Conservation (phyloP, 805 yeast genomes). For the Wickerhamiella spandovensis region DNA sequence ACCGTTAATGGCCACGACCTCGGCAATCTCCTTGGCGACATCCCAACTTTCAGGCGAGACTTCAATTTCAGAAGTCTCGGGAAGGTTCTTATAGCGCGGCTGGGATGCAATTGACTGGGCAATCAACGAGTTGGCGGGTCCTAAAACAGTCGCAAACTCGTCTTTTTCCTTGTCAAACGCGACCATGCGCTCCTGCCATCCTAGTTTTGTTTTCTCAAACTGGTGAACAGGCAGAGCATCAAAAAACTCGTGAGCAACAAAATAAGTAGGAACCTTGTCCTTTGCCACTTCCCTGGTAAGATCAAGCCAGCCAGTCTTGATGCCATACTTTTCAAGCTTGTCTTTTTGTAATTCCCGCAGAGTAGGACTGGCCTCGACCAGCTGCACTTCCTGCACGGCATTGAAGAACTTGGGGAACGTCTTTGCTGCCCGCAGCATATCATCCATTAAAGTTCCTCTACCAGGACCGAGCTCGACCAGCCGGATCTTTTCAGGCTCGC, state of each 20-base stretch:
- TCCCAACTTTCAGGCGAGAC: constrained; percentile 61
- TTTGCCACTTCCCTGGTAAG: constrained; percentile 22
- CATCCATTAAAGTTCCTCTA: constrained; percentile 63
- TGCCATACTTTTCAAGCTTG: constrained; percentile 41
- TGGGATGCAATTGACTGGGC: constrained; percentile 12
- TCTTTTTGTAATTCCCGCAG: constrained; percentile 44
- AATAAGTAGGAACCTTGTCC: constrained; percentile 37
- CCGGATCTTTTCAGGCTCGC: constrained; percentile 35
- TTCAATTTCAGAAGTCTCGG: constrained; percentile 49
- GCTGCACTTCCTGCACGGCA: constrained; percentile 27
- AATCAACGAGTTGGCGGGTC: constrained; percentile 4
- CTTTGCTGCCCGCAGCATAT: constrained; percentile 32
- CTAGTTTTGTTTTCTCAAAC: constrained; percentile 38
- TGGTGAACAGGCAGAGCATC: constrained; percentile 74
- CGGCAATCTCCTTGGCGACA: constrained; percentile 40
- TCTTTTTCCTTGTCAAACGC: constrained; percentile 29
- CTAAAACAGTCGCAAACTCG: constrained; percentile 10
- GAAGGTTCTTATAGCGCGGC: constrained; percentile 38
- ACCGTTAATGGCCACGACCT: constrained; percentile 26
- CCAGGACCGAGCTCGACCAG: constrained; percentile 80
- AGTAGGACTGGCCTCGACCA: constrained; percentile 63
- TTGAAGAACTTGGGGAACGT: constrained; percentile 25
- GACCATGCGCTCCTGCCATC: constrained; percentile 66
- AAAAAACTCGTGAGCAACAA: constrained; percentile 75
- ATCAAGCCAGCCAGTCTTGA: constrained; percentile 30